Evolutionary conservation across 2,329 filamentous ascomycete species (phyloP), one percentile per base, ranked within the genome.

Genomic region (Aspergillus neoniger): DNA sequence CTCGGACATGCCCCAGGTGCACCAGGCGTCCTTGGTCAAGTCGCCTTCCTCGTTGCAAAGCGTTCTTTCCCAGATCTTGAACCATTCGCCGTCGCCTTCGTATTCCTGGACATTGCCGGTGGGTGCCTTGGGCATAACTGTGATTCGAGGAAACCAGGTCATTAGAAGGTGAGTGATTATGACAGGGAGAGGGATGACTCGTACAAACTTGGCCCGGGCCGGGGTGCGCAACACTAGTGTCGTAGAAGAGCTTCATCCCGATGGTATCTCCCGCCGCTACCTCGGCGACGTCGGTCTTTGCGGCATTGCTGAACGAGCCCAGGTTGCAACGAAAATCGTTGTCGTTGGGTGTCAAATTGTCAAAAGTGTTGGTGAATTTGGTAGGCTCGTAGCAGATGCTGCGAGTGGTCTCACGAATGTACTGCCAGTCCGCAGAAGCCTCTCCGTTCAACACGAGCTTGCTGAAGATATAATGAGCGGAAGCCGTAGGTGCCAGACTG

Each of bases 71-170:
- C 59, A 65, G 63, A 69, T 63, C 57, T 69, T 68, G 59, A 68
- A 69, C 67, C 67, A 69, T 4, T 68, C 65, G 17, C 65, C 65
- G 41, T 62, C 60, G n/a, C 66, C 67, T 14, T 69, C 55, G 38
- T 65, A 67, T 19, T 67, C 59, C 49, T 64, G 50, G 32, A 65
- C 63, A 28, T 63, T 65, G 5, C 65, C 63, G 2, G 62, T 39
- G 3, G 64, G 62, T 28, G 64, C 63, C 44, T 66, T 66, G 50
- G 64, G 65, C 63, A 66, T 65, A 25, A 25, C 61, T 65, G 32
- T 14, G 3, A 14, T 28, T 9, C n/a, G 5, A 4, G 17, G 15
- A 21, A 17, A 36, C 14, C 15, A 12, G 15, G 15, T n/a, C 8
- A 36, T 36, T 36, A 36, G 32, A 36, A 36, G 32, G 2, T 14